phyloP scores from a whole-genome alignment of 805 yeast genomes.

The Sungouiella thailandica region DNA sequence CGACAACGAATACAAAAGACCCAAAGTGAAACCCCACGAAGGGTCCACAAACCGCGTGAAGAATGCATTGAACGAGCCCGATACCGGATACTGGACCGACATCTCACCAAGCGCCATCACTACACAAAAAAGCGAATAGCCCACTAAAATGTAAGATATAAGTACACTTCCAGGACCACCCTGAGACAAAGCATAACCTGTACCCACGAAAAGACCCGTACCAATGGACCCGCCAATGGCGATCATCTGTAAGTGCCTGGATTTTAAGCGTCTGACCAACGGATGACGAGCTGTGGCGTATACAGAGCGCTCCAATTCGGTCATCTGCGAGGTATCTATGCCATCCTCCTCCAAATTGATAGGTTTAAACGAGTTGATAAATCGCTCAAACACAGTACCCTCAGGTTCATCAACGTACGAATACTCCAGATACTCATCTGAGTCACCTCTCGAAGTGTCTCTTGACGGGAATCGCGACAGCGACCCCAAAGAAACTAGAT shows the following conservation, averaged over 20 bases:
- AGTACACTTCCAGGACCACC: slow-evolving; percentile 19
- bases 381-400: slow-evolving; percentile 15
- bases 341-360: slow-evolving; percentile 33
- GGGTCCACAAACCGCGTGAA: slow-evolving; percentile 19
- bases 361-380: slow-evolving; percentile 36
- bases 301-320: slow-evolving; percentile 34
- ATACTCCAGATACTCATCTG: no score
- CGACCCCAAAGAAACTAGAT: no score
- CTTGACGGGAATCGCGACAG: no score
- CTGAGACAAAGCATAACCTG: slow-evolving; percentile 15
- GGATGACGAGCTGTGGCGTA: slow-evolving; percentile 40
- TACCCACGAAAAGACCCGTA: slow-evolving; percentile 47
- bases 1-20: slow-evolving; percentile 21
- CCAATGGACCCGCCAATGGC: slow-evolving; percentile 87
- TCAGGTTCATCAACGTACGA: slow-evolving; percentile 1
- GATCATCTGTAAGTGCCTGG: slow-evolving; percentile 65
- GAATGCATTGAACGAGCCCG: slow-evolving; percentile 18
- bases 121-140: slow-evolving; percentile 16
- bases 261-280: slow-evolving; percentile 39
- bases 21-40: slow-evolving; percentile 20
- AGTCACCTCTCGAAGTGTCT: no score
- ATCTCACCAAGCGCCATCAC: slow-evolving; percentile 19
- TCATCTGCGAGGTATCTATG: slow-evolving; percentile 36
- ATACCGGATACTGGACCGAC: slow-evolving; percentile 19
- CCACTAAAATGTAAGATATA: slow-evolving; percentile 16